These are phyloP conservation scores for Pseudogymnoascus sp. DNA, from an alignment of 2,329 filamentous ascomycete species.

Conservation along the genomic window DNA sequence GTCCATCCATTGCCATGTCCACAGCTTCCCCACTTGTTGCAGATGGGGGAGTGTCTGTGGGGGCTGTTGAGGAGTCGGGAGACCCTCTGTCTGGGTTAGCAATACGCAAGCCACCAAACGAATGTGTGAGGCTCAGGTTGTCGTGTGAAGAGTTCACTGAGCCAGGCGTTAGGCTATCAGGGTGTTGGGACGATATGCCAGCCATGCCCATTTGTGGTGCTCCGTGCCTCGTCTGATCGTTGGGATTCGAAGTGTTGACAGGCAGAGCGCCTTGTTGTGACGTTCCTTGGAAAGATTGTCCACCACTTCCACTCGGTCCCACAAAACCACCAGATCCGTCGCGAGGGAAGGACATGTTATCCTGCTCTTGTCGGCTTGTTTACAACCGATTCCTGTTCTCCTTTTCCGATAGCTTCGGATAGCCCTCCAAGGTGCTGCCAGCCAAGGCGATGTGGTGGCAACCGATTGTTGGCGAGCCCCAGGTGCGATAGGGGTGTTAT, in stretches of 20 bases:
- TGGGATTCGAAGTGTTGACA: not conserved
- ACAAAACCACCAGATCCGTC: not conserved
- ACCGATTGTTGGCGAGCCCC: not conserved
- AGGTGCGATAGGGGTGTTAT: not conserved
- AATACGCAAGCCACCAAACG: conserved; percentile 88
- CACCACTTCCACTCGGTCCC: not conserved
- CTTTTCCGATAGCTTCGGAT: not conserved
- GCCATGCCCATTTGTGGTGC: conserved; percentile 3
- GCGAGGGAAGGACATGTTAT: not conserved
- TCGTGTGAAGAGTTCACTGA: conserved; percentile 61
- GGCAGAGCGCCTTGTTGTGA: not conserved
- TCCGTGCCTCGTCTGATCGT: not conserved
- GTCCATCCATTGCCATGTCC: conserved; percentile 17
- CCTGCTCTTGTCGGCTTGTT: not conserved
- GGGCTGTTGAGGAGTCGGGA: conserved; percentile 13
- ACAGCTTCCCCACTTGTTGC: conserved; percentile 21
- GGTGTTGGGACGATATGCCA: not conserved
- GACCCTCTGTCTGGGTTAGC: conserved; percentile 77
- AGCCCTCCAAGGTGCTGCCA: conserved; percentile 2
- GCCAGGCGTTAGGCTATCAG: conserved; percentile 1
- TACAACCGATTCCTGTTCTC: not conserved
- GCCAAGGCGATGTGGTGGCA: not conserved
- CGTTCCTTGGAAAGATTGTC: not conserved
- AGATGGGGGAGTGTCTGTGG: conserved; percentile 18
- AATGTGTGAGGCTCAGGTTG: conserved; percentile 85